A percentile compares a stretch with the other conserved stretches of the same genome.
Evolutionary conservation across 78 protist species (phyloP).

Genomic region (Trichosphaerium sp.): DNA sequence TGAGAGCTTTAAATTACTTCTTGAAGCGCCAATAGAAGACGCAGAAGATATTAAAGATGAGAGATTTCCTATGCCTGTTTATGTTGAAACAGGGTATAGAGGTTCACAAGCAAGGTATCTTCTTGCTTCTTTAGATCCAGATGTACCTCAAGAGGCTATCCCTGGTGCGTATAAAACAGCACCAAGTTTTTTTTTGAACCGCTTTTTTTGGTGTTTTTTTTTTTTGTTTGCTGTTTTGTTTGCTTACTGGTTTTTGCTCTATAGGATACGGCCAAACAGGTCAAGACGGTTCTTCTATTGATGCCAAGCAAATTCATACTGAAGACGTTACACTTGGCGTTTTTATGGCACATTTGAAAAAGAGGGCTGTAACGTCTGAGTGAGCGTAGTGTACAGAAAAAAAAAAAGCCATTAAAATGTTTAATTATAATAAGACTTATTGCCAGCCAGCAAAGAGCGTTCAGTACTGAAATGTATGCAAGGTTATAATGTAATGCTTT

Average conservation of each 20-base stretch:
- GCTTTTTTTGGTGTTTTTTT: not conserved
- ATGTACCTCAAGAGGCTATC: constrained; percentile 52
- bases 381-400: no score
- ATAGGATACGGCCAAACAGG: not conserved
- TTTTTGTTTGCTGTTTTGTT: not conserved
- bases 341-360: constrained; percentile 59
- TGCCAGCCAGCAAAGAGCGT: no score
- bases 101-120: constrained; percentile 81
- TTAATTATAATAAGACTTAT: no score
- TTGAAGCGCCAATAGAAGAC: constrained; percentile 63
- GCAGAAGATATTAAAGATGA: constrained; percentile 47
- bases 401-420: no score
- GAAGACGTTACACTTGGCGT: constrained; percentile 74
- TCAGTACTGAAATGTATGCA: no score
- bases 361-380: constrained; percentile 62
- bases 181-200: no score
- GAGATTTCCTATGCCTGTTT: constrained; percentile 68
- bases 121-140: constrained; percentile 76
- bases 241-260: not conserved
- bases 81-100: constrained; percentile 72
- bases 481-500: no score
- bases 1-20: constrained; percentile 52
- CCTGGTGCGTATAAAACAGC: no score
- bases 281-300: constrained; percentile 1
- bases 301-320: constrained; percentile 50